Base-by-base conservation (phyloP, 2,329 filamentous ascomycete species). In the Pestalotiopsis sp. region DNA sequence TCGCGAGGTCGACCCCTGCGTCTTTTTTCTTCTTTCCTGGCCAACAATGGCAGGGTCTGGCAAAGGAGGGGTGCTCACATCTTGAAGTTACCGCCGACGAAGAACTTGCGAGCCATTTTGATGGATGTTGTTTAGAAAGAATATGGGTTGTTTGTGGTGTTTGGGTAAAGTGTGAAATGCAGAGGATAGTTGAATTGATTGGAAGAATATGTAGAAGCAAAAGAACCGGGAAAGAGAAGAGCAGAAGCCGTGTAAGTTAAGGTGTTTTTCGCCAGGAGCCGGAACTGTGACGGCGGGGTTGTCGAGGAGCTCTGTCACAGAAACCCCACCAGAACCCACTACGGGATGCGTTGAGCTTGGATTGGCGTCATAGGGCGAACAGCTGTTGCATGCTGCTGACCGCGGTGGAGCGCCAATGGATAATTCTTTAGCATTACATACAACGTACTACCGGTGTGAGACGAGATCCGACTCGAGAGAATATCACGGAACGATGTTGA, bases 41-140 rank as follows among this genome's bases (percentile, higher is more conserved):
- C 17, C n/a, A 13, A 7, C n/a, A 5, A 12, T n/a, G 14, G 27
- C n/a, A 38, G 66, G 65, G 69, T 72, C 72, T 71, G 69, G 72
- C 73, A 72, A 74, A 72, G 70, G 72, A 71, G 76, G 70, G 72
- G 66, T 49, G 82, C 88, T 80, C 86, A 97, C 95, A 98, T 98
- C 90, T 99, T 98, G 88, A 98, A 98, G 92, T 99, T 99, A 81
- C 95, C 95, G 83, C 95, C 95, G 83, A 97, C 93, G 83, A 97
- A 97, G 89, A 97, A 97, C 87, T 94, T 92, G 87, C 94, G 94
- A 89, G 91, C 89, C 94, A 97, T 97, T 78, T 79, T 93, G 89
- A 84, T 56, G 31, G 40, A 66, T 66, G 12, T 13, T 12, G 14
- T 23, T 17, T 52, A 9, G 57, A n/a, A 23, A 9, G 11, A n/a